Evolutionary conservation across 2,329 filamentous ascomycete species (phyloP).

Genomic region (Botrytis hyacinthi): DNA sequence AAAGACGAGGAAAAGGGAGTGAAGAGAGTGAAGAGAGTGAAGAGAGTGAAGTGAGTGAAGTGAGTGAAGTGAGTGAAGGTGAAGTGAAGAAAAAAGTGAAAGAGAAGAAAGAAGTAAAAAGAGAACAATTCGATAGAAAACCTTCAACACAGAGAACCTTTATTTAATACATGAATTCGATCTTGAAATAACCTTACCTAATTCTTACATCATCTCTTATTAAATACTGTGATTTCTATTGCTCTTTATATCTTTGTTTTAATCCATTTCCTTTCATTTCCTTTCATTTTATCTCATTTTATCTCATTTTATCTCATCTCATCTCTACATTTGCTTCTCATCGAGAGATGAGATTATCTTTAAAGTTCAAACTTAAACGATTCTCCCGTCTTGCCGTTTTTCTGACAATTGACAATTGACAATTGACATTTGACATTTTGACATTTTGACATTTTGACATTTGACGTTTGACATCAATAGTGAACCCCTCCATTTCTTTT

Average conservation of each 20-base stretch:
- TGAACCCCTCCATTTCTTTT: background rate
- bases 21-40: background rate
- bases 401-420: background rate
- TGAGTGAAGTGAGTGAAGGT: background rate
- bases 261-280: fast-evolving
- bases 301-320: background rate
- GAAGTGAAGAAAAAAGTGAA: background rate
- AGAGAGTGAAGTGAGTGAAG: background rate
- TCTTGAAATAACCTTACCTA: background rate
- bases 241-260: background rate
- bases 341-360: background rate
- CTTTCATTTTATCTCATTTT: too few species aligned
- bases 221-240: background rate
- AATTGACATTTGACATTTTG: too few species aligned
- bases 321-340: background rate
- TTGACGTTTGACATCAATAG: background rate
- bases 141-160: too few species aligned
- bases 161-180: background rate
- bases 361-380: background rate
- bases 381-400: background rate
- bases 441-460: too few species aligned
- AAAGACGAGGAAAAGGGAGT: background rate
- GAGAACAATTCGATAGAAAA: too few species aligned
- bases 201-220: background rate
- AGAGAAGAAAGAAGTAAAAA: background rate